A percentile compares a stretch with the other conserved stretches of the same genome.
Evolutionary conservation across 148 eudicot genomes (phyloP).

Genomic region (Camellia granthamiana): DNA sequence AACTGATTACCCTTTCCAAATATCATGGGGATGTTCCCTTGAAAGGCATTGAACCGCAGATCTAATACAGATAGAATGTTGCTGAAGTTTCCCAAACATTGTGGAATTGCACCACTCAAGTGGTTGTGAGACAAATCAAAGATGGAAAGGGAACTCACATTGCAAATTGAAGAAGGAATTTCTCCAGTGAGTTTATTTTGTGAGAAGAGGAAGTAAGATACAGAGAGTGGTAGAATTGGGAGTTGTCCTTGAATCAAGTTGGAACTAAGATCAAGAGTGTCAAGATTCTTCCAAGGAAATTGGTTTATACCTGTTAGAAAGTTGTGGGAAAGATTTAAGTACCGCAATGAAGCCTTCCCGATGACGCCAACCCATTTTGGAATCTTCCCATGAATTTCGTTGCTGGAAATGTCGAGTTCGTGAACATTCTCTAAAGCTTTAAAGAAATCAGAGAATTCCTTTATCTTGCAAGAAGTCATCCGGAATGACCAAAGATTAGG

Average conservation of each 20-base stretch:
- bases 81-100: constrained; percentile 9
- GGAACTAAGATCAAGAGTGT: not conserved
- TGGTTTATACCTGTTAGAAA: constrained; percentile 5
- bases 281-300: constrained; percentile 3
- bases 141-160: constrained; percentile 14
- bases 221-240: not conserved
- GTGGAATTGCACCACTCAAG: constrained; percentile 24
- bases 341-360: not conserved
- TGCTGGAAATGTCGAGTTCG: not conserved
- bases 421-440: not conserved
- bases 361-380: no score
- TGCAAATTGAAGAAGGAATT: constrained; percentile 32
- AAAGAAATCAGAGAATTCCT: constrained; percentile 18
- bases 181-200: constrained; percentile 22
- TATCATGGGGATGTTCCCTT: constrained; percentile 11
- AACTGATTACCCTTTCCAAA: not conserved
- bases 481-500: not conserved
- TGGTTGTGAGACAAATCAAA: constrained; percentile 27
- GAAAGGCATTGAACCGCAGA: constrained; percentile 11
- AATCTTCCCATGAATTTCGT: not conserved
- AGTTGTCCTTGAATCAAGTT: constrained; percentile 1
- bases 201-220: not conserved
- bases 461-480: constrained; percentile 24
- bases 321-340: constrained; percentile 30
- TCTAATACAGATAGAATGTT: constrained; percentile 14